Conservation (phyloP, 108 stramenopile species). For the Fragilaria crotonensis region DNA sequence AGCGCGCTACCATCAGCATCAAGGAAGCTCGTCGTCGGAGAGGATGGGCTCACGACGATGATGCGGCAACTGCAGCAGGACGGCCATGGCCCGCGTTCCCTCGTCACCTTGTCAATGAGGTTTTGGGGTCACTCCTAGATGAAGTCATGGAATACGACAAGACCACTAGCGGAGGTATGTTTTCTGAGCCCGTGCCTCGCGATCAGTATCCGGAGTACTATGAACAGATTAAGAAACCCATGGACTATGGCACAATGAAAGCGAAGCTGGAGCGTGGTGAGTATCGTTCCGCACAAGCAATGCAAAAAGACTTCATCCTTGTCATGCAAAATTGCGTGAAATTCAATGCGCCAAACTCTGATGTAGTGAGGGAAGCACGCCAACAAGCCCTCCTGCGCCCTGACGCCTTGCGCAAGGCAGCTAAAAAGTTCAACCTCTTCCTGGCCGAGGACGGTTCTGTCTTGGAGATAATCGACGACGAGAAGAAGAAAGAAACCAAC, state of each 20-base stretch:
- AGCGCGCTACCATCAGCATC: constrained; percentile 44
- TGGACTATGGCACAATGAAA: constrained; percentile 85
- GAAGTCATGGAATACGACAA: constrained; percentile 68
- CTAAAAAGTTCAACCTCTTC: constrained; percentile 65
- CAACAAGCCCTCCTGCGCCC: constrained; percentile 70
- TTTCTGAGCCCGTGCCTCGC: constrained; percentile 70
- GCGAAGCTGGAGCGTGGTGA: constrained; percentile 73
- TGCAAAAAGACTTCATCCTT: constrained; percentile 83
- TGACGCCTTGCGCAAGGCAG: constrained; percentile 59
- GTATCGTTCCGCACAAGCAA: constrained; percentile 77
- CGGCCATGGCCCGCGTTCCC: constrained; percentile 83
- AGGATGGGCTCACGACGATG: constrained; percentile 72
- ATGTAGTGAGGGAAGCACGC: constrained; percentile 72
- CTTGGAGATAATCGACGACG: constrained; percentile 59
- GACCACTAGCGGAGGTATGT: constrained; percentile 54
- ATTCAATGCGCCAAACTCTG: constrained; percentile 72
- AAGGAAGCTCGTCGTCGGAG: constrained; percentile 76
- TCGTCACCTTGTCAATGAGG: constrained; percentile 44
- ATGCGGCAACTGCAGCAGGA: constrained; percentile 66
- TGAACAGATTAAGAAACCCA: constrained; percentile 68
- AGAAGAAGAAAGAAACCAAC: constrained; percentile 20
- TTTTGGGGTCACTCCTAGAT: constrained; percentile 61
- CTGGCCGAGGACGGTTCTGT: constrained; percentile 75
- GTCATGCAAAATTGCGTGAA: constrained; percentile 78
- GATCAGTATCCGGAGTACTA: constrained; percentile 88